Evolutionary conservation across 768 basidiomycete species (phyloP).

Genomic region (Lactifluus rugatus): DNA sequence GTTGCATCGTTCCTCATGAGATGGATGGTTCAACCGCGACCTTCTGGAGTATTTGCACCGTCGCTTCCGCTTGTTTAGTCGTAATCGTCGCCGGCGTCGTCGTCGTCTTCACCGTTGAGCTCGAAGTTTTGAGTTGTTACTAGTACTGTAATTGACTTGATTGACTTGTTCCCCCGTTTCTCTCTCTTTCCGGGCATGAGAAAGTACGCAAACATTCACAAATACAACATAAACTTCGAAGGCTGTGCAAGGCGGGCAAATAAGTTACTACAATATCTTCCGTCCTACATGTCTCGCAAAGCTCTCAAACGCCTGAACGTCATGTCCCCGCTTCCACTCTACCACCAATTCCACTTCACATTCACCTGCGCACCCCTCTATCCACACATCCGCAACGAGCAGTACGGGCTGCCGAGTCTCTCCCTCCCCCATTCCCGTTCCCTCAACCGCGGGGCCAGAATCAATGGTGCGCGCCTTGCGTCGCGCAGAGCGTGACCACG

Average conservation of each 20-base stretch:
- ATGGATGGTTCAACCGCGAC: not conserved
- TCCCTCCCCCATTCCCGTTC: not conserved
- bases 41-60: not conserved
- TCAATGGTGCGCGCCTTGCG: slow-evolving; percentile 26
- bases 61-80: not conserved
- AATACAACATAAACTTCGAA: not conserved
- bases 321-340: slow-evolving; percentile 54
- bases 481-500: slow-evolving; percentile 63
- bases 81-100: slow-evolving; percentile 1
- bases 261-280: slow-evolving; percentile 37
- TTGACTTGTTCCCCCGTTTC: not conserved
- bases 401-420: not conserved
- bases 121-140: not conserved
- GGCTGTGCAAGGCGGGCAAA: too few species aligned
- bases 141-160: not conserved
- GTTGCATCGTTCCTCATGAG: slow-evolving; percentile 45
- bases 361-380: not conserved
- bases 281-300: slow-evolving; percentile 56
- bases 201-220: slow-evolving; percentile 6
- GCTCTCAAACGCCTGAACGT: slow-evolving; percentile 52
- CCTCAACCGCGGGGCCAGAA: not conserved
- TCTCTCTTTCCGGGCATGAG: not conserved
- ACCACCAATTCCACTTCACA: slow-evolving; percentile 35
- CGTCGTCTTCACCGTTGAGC: not conserved
- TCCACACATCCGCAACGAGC: slow-evolving; percentile 24